phyloP scores from a whole-genome alignment of 371 early-diverging fungal species.

The Mortierella sp. region DNA sequence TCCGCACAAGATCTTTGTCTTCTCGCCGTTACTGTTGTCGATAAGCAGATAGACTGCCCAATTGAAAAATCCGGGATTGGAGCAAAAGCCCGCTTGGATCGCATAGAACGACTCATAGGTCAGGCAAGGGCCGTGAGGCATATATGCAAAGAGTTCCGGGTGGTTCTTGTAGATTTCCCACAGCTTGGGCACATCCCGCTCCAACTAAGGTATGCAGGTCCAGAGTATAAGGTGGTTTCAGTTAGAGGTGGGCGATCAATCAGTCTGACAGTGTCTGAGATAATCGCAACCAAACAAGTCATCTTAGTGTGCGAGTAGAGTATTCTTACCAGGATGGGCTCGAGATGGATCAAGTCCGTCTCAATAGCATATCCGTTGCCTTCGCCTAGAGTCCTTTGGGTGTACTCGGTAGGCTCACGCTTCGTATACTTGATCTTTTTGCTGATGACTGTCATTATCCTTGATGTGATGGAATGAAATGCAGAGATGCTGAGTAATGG shows the following conservation, averaged over 20 bases:
- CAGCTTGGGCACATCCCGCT: slow-evolving; percentile 29
- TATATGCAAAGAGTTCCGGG: slow-evolving; percentile 19
- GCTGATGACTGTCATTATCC: too few relatives aligned
- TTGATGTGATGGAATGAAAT: too few relatives aligned
- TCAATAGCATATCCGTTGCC: slow-evolving; percentile 33
- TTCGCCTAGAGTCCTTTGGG: slow-evolving; percentile 32
- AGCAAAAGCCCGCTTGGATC: slow-evolving; percentile 10
- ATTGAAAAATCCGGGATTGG: slow-evolving; percentile 6
- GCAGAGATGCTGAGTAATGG: too few relatives aligned
- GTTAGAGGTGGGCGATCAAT: background rate
- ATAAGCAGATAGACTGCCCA: slow-evolving; percentile 33
- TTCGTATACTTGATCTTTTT: slow-evolving; percentile 21
- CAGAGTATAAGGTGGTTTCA: background rate
- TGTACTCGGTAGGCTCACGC: slow-evolving; percentile 13
- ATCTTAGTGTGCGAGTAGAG: too few relatives aligned
- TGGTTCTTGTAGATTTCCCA: slow-evolving; percentile 43
- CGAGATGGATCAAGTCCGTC: slow-evolving; percentile 35
- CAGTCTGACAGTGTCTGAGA: too few relatives aligned
- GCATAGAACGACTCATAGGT: slow-evolving; percentile 26
- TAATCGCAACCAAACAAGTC: background rate
- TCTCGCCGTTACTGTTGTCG: background rate
- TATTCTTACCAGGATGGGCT: slow-evolving; percentile 23
- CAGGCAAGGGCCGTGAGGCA: slow-evolving; percentile 23
- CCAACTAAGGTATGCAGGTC: slow-evolving; percentile 12
- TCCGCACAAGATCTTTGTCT: slow-evolving; percentile 40